These are phyloP conservation scores for Gossypium lobatum DNA, from an alignment of 441 rosid genomes.

Conservation along the genomic window DNA sequence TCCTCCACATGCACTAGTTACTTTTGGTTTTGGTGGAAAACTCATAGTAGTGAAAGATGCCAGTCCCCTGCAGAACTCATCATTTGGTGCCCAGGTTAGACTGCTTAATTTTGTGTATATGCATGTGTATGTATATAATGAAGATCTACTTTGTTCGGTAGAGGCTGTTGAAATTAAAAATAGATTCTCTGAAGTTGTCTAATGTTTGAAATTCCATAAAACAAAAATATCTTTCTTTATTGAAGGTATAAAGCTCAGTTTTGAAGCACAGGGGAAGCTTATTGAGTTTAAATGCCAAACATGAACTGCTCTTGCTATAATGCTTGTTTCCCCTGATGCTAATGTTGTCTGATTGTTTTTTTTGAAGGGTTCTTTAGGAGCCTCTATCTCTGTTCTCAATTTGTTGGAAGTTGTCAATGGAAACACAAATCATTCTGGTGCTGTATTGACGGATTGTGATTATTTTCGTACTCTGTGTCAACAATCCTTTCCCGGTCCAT, in stretches of 20 bases:
- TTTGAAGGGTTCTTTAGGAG: slow-evolving; percentile 49
- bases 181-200: background rate
- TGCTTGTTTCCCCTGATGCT: slow-evolving; percentile 12
- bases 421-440: slow-evolving; percentile 31
- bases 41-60: slow-evolving; percentile 69
- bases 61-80: slow-evolving; percentile 38
- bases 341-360: slow-evolving; percentile 20
- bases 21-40: slow-evolving; percentile 97
- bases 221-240: slow-evolving; percentile 1
- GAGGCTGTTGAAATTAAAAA: background rate
- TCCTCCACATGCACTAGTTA: slow-evolving; percentile 85
- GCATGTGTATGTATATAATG: background rate
- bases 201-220: slow-evolving; percentile 8
- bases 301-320: background rate
- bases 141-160: background rate
- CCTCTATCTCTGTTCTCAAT: slow-evolving; percentile 59
- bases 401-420: slow-evolving; percentile 59
- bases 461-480: slow-evolving; percentile 67
- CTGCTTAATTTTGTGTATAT: background rate
- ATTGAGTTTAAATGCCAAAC: background rate
- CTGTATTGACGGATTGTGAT: slow-evolving; percentile 34
- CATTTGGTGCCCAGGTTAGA: slow-evolving; percentile 76
- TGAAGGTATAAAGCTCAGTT: background rate
- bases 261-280: background rate
- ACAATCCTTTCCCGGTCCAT: slow-evolving; percentile 86